phyloP scores from a whole-genome alignment of 2,329 filamentous ascomycete genomes.

The Paradendryphiella salina region DNA sequence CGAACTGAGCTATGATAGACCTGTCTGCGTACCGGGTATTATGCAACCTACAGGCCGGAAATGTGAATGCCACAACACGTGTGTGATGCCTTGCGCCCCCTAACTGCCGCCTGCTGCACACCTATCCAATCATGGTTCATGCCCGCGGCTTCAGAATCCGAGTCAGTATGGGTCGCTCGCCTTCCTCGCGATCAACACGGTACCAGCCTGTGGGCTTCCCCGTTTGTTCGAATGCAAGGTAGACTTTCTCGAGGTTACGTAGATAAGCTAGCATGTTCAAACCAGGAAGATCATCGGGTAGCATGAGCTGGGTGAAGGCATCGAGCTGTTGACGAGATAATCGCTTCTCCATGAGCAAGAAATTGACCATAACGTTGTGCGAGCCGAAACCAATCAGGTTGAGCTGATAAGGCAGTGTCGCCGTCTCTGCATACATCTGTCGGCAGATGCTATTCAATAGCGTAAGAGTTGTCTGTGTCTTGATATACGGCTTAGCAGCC shows the following conservation, averaged over 20 bases:
- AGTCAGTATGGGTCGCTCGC: constrained; percentile 19
- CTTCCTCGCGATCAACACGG: constrained; percentile 21
- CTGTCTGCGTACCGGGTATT: too few relatives aligned
- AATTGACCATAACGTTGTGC: constrained; percentile 34
- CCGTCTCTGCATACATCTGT: constrained; percentile 38
- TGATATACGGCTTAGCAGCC: constrained; percentile 6
- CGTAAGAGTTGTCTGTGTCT: constrained; percentile 16
- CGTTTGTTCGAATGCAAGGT: constrained; percentile 11
- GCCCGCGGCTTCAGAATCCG: not conserved
- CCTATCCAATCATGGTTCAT: not conserved
- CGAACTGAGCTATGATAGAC: not conserved
- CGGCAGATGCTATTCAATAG: constrained; percentile 34
- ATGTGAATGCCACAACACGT: constrained; percentile 1
- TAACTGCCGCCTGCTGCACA: not conserved
- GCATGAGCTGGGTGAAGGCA: constrained; percentile 24
- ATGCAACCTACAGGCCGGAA: not conserved
- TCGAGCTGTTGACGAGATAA: constrained; percentile 26
- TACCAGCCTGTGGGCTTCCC: constrained; percentile 19
- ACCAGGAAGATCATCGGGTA: constrained; percentile 22
- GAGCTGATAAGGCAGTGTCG: constrained; percentile 29
- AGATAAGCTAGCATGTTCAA: constrained; percentile 23
- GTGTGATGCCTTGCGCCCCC: not conserved
- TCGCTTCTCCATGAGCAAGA: constrained; percentile 28
- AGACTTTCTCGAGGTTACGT: constrained; percentile 27
- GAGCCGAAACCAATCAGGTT: constrained; percentile 30